A percentile compares a stretch with the other conserved stretches of the same genome.
phyloP scores from a whole-genome alignment of 495 filamentous ascomycete species.

The Penicillium mononematosum region DNA sequence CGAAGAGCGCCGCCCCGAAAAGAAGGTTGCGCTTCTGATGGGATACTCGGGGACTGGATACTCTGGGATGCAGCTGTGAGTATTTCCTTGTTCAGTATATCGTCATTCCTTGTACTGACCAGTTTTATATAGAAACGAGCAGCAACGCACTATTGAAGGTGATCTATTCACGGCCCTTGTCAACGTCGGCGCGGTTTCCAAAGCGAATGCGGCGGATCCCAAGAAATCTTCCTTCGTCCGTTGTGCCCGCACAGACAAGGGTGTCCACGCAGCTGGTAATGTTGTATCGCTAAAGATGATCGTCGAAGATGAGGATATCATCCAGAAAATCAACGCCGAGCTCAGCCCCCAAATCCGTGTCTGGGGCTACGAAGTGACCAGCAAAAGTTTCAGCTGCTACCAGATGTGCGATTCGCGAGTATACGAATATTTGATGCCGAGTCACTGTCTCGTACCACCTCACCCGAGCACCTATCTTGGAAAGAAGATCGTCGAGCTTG shows the following conservation, averaged over 20 bases:
- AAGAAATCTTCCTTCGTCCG: conserved; percentile 93
- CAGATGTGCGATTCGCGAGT: conserved; percentile 88
- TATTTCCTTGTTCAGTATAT: neutral
- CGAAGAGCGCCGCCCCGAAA: conserved; percentile 84
- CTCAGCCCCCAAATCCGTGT: conserved; percentile 86
- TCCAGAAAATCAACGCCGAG: conserved; percentile 84
- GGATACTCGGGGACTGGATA: conserved; percentile 98
- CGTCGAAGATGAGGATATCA: conserved; percentile 81
- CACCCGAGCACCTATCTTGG: conserved; percentile 84
- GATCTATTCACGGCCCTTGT: conserved; percentile 92
- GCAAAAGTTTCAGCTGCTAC: conserved; percentile 85
- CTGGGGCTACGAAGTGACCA: conserved; percentile 86
- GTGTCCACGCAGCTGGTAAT: conserved; percentile 95
- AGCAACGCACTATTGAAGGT: conserved; percentile 92
- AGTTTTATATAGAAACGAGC: conserved; percentile 43
- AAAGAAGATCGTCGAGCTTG: conserved; percentile 68
- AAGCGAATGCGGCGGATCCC: conserved; percentile 92
- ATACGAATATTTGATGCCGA: conserved; percentile 95
- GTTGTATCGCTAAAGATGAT: conserved; percentile 95
- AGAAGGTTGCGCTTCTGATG: conserved; percentile 91
- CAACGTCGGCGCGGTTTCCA: conserved; percentile 86
- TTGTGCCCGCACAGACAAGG: conserved; percentile 95
- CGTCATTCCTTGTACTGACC: neutral
- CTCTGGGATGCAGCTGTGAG: conserved; percentile 86
- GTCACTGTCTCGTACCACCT: conserved; percentile 85